A percentile compares a stretch with the other conserved stretches of the same genome.
Conservation (phyloP, 1,284 basidiomycete genomes). For the Boletus semigastroideus region DNA sequence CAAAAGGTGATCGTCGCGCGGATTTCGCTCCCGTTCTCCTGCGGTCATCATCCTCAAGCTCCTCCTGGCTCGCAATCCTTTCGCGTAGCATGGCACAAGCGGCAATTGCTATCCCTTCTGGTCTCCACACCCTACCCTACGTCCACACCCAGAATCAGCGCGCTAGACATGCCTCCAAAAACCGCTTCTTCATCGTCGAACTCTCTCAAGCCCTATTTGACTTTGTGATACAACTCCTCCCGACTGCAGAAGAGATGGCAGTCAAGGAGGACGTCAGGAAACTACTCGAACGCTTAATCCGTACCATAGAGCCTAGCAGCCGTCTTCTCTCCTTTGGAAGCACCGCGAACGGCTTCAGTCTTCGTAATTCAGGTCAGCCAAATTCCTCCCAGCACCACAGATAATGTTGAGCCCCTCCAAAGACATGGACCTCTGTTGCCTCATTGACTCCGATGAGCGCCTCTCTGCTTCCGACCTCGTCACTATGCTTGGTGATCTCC, state of each 20-base stretch:
- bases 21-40: conserved; percentile 23
- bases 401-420: conserved; percentile 11
- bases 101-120: conserved; percentile 20
- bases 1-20: conserved; percentile 29
- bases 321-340: conserved; percentile 93
- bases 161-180: conserved; percentile 41
- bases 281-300: conserved; percentile 91
- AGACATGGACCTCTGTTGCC: conserved; percentile 99
- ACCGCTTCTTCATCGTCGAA: conserved; percentile 62
- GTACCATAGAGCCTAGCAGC: conserved; percentile 91
- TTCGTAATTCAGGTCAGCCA: conserved; percentile 86
- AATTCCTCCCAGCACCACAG: neutral
- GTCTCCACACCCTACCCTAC: conserved; percentile 28
- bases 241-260: conserved; percentile 84
- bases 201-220: conserved; percentile 73
- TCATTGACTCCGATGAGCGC: conserved; percentile 83
- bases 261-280: conserved; percentile 97
- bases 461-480: conserved; percentile 87
- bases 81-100: conserved; percentile 28
- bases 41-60: conserved; percentile 9
- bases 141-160: conserved; percentile 33
- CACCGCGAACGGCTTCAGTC: conserved; percentile 91
- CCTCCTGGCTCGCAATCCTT: conserved; percentile 1
- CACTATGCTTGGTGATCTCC: conserved; percentile 89
- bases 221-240: conserved; percentile 88